Percentiles rank a stretch among this genome's conserved stretches.
These are phyloP conservation scores for Saturnispora mendoncae DNA, from an alignment of 805 yeast species.

Conservation along the genomic window DNA sequence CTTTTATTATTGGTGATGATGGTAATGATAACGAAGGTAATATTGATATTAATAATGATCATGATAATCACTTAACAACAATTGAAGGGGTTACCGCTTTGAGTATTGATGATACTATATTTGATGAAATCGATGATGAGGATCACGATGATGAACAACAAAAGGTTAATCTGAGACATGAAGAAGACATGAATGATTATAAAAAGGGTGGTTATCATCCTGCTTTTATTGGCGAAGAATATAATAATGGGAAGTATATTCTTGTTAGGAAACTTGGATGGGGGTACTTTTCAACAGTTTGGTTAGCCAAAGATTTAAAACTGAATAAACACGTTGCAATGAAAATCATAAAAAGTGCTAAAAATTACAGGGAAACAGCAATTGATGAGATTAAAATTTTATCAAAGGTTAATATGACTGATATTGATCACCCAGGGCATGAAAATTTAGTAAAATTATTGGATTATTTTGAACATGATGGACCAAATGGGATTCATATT, in stretches of 20 bases:
- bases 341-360: constrained; percentile 87
- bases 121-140: constrained; percentile 20
- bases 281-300: constrained; percentile 97
- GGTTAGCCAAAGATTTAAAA: constrained; percentile 67
- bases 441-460: constrained; percentile 68
- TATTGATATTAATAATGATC: constrained; percentile 26
- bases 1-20: constrained; percentile 16
- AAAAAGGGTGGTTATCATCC: constrained; percentile 95
- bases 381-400: constrained; percentile 83
- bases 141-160: constrained; percentile 28
- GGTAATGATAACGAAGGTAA: constrained; percentile 28
- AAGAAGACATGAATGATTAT: constrained; percentile 82
- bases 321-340: constrained; percentile 75
- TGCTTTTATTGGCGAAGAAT: constrained; percentile 77
- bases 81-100: constrained; percentile 56
- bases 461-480: constrained; percentile 78
- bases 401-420: constrained; percentile 53
- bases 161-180: constrained; percentile 33
- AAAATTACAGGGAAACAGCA: constrained; percentile 89
- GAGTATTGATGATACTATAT: constrained; percentile 2
- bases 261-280: constrained; percentile 90
- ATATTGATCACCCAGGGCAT: constrained; percentile 69
- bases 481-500: constrained; percentile 87
- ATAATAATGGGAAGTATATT: constrained; percentile 60
- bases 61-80: constrained; percentile 24